These are phyloP conservation scores for Fragaria ananassa DNA, from an alignment of 306 rosid species.

Conservation along the genomic window DNA sequence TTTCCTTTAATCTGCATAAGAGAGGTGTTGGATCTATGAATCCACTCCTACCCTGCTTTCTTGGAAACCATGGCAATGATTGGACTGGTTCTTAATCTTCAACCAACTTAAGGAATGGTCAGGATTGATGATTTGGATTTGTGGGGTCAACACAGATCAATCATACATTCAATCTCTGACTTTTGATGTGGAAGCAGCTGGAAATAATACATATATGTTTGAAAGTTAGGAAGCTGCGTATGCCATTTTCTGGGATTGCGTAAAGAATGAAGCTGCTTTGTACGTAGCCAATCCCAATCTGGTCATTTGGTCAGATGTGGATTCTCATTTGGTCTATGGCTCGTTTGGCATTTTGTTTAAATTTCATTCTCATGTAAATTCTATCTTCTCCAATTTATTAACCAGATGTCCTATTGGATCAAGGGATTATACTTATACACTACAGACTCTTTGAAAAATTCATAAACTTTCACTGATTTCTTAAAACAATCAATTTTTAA, in stretches of 20 bases:
- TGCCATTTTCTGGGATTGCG: neutral
- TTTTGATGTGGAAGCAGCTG: neutral
- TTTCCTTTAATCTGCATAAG: neutral
- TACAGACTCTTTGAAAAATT: too few relatives aligned
- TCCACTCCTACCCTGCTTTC: neutral
- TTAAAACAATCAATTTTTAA: too few relatives aligned
- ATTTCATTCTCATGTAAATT: neutral
- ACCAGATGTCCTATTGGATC: too few relatives aligned
- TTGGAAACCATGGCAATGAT: slow-evolving; percentile 4
- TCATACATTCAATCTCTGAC: neutral
- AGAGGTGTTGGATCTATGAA: neutral
- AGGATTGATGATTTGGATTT: neutral
- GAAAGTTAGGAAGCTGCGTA: neutral
- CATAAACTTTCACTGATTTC: too few relatives aligned
- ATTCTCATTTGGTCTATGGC: neutral
- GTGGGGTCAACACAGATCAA: neutral
- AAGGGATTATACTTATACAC: too few relatives aligned
- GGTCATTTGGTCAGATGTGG: neutral
- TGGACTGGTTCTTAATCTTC: neutral
- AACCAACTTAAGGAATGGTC: neutral
- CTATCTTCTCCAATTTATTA: neutral
- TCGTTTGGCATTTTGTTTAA: neutral
- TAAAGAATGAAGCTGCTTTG: neutral
- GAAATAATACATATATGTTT: neutral
- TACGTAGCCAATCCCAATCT: neutral